Evolutionary conservation across 495 filamentous ascomycete species (phyloP).

Genomic region (Penicillium cataractarum): DNA sequence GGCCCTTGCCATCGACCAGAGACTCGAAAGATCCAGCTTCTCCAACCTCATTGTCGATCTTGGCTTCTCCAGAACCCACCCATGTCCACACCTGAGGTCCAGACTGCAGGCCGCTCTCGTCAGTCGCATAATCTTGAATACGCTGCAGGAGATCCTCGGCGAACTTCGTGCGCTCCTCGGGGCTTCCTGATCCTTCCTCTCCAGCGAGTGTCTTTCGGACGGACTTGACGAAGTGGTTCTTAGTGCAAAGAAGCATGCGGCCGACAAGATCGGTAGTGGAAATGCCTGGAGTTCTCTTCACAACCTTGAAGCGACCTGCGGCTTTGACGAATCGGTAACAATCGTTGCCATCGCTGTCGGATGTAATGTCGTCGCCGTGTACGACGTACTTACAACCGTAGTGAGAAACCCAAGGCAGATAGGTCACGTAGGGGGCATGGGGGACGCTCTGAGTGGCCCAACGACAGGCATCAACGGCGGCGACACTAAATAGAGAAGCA

Average conservation of each 20-base stretch:
- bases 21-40: constrained; percentile 61
- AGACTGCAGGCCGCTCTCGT: constrained; percentile 71
- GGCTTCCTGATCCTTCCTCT: constrained; percentile 69
- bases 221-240: constrained; percentile 82
- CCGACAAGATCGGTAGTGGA: constrained; percentile 97
- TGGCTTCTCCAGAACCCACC: constrained; percentile 58
- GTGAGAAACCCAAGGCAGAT: constrained; percentile 88
- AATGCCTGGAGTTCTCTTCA: constrained; percentile 94
- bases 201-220: constrained; percentile 68
- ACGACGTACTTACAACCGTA: constrained; percentile 93
- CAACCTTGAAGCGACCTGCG: constrained; percentile 87
- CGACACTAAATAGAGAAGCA: constrained; percentile 51
- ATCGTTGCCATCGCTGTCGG: constrained; percentile 82
- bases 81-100: constrained; percentile 82
- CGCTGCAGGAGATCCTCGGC: constrained; percentile 68
- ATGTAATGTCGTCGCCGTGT: constrained; percentile 89
- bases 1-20: constrained; percentile 66
- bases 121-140: constrained; percentile 82
- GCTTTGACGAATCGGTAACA: constrained; percentile 97
- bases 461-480: constrained; percentile 90
- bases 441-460: constrained; percentile 87
- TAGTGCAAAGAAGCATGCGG: constrained; percentile 92
- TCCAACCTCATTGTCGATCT: constrained; percentile 51
- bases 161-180: constrained; percentile 62
- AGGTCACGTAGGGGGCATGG: constrained; percentile 92